Evolutionary conservation across 164 flowering plant genomes (phyloP).

Genomic region (Vitis rotundifolia): DNA sequence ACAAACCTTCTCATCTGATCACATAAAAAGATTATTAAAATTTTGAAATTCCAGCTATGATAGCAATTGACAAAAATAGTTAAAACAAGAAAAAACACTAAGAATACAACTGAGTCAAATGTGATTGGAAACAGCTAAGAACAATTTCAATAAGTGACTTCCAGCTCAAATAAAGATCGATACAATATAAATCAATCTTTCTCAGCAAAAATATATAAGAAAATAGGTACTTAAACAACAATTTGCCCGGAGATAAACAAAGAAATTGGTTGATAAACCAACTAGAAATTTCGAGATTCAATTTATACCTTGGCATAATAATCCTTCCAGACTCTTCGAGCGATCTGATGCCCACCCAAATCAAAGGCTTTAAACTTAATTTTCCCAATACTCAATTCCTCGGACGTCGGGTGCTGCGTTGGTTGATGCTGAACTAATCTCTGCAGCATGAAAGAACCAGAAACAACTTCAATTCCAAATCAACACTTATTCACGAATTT

Average conservation of each 20-base stretch:
- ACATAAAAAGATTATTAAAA: no score
- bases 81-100: not conserved
- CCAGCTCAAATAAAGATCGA: not conserved
- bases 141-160: not conserved
- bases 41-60: not conserved
- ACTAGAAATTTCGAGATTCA: not conserved
- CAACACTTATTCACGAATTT: not conserved
- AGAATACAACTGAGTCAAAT: not conserved
- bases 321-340: constrained; percentile 63
- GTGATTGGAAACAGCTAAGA: not conserved
- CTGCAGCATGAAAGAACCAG: constrained; percentile 7
- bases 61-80: not conserved
- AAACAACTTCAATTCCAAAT: not conserved
- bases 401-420: constrained; percentile 45
- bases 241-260: no score
- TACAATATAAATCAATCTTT: not conserved
- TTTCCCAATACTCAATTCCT: constrained; percentile 41
- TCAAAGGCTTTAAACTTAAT: constrained; percentile 54
- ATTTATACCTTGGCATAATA: constrained; percentile 48
- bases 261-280: no score
- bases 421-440: constrained; percentile 49
- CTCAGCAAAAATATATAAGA: not conserved
- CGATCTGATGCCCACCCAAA: constrained; percentile 60
- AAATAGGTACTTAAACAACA: no score
- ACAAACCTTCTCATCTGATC: no score